Conservation (phyloP, 305 asterid genomes). For the Solanum hybrid region DNA sequence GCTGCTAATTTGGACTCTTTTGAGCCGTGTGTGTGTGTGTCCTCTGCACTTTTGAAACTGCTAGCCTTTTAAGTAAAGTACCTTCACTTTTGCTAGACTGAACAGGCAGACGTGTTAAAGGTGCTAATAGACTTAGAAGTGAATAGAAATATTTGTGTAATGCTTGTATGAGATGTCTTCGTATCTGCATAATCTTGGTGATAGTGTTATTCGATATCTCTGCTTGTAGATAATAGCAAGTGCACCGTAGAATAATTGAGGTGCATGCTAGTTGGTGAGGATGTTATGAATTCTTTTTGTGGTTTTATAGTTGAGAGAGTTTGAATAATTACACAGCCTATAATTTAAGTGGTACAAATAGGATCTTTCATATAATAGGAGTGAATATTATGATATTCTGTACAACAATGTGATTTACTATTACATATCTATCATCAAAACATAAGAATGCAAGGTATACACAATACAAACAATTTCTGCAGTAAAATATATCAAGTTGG, state of each 20-base stretch:
- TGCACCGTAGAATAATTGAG: background rate
- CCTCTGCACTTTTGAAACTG: background rate
- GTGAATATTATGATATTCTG: background rate
- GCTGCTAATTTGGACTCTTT: background rate
- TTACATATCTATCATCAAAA: background rate
- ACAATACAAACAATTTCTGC: background rate
- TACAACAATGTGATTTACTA: background rate
- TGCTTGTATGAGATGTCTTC: background rate
- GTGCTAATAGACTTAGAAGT: background rate
- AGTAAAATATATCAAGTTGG: background rate
- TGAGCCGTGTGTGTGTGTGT: background rate
- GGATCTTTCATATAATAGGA: background rate
- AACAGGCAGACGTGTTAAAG: background rate
- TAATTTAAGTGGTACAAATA: background rate
- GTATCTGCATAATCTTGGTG: background rate
- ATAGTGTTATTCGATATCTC: background rate
- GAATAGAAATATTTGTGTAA: background rate
- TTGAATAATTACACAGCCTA: background rate
- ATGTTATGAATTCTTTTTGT: background rate
- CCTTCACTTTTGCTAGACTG: background rate
- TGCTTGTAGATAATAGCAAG: background rate
- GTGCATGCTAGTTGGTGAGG: background rate
- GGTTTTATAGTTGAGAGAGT: background rate
- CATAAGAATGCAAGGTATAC: background rate
- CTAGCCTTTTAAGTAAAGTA: background rate